phyloP scores from a whole-genome alignment of 2,329 filamentous ascomycete genomes.

The Pseudogymnoascus sp. region DNA sequence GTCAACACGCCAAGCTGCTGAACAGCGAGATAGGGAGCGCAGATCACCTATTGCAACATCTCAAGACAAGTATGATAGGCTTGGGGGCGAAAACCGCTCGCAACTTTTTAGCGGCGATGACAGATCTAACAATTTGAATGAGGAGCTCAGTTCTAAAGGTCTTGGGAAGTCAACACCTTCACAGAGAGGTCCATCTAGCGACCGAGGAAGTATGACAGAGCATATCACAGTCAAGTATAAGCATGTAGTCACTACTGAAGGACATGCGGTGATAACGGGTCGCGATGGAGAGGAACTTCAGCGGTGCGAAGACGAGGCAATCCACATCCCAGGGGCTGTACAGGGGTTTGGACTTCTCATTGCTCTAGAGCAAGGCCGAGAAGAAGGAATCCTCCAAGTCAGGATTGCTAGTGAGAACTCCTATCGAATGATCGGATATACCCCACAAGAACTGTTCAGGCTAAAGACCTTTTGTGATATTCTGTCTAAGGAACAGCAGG shows the following conservation, averaged over 20 bases:
- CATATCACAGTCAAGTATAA: slow-evolving; percentile 65
- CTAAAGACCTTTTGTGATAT: slow-evolving; percentile 76
- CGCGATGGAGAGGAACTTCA: slow-evolving; percentile 64
- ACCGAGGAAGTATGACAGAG: too few species aligned
- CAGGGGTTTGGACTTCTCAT: slow-evolving; percentile 75
- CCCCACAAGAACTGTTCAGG: slow-evolving; percentile 67
- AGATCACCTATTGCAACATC: too few species aligned
- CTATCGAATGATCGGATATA: slow-evolving; percentile 64
- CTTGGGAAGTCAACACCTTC: too few species aligned
- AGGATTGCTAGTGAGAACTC: slow-evolving; percentile 79
- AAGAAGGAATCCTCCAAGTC: slow-evolving; percentile 60
- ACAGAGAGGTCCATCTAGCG: too few species aligned
- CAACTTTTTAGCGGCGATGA: too few species aligned
- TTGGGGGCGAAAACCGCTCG: too few species aligned
- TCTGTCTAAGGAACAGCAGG: slow-evolving; percentile 72
- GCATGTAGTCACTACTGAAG: slow-evolving; percentile 67
- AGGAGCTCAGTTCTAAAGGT: too few species aligned
- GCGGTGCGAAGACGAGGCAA: slow-evolving; percentile 83
- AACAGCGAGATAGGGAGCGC: too few species aligned
- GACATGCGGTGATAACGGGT: slow-evolving; percentile 77
- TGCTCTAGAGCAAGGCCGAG: slow-evolving; percentile 59
- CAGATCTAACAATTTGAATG: too few species aligned
- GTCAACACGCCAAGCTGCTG: too few species aligned
- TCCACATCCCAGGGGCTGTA: slow-evolving; percentile 75
- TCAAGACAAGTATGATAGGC: too few species aligned